A percentile compares a stretch with the other conserved stretches of the same genome.
phyloP scores from a whole-genome alignment of 1,139 yeast genomes.

The Suhomyces bolitotheri region DNA sequence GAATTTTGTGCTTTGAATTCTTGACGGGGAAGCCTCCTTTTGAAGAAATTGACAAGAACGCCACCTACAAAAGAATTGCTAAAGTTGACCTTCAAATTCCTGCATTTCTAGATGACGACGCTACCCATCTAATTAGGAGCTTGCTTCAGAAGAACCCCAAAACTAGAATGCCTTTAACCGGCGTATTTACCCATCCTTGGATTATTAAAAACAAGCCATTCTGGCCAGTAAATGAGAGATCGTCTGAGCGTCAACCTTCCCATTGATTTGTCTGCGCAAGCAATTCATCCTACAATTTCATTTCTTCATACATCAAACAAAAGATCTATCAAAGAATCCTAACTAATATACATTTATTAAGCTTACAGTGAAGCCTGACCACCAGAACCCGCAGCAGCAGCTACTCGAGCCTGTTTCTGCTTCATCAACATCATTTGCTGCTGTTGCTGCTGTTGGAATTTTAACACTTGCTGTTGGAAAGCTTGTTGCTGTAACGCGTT shows the following conservation, averaged over 20 bases:
- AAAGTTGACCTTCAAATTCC: slow-evolving; percentile 78
- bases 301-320: not conserved
- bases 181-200: slow-evolving; percentile 82
- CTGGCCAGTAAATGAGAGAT: slow-evolving; percentile 31
- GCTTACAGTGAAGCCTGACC: slow-evolving; percentile 17
- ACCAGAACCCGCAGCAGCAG: slow-evolving; percentile 25
- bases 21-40: slow-evolving; percentile 90
- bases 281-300: no score
- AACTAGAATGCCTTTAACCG: slow-evolving; percentile 58
- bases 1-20: slow-evolving; percentile 82
- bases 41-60: slow-evolving; percentile 72
- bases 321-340: slow-evolving; percentile 9
- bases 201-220: slow-evolving; percentile 58
- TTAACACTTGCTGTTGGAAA: slow-evolving; percentile 52
- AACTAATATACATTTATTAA: slow-evolving; percentile 12
- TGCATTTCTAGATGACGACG: slow-evolving; percentile 65
- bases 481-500: slow-evolving; percentile 48
- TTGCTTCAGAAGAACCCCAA: slow-evolving; percentile 69
- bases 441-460: slow-evolving; percentile 46
- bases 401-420: slow-evolving; percentile 32
- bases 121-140: slow-evolving; percentile 66
- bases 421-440: slow-evolving; percentile 29
- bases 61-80: slow-evolving; percentile 78
- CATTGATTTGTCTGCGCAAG: no score
- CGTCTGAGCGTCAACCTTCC: not conserved